Evolutionary conservation across 352 stramenopile species (phyloP), one percentile per base, ranked within the genome.

Genomic region (Saprolegnia parasitica): DNA sequence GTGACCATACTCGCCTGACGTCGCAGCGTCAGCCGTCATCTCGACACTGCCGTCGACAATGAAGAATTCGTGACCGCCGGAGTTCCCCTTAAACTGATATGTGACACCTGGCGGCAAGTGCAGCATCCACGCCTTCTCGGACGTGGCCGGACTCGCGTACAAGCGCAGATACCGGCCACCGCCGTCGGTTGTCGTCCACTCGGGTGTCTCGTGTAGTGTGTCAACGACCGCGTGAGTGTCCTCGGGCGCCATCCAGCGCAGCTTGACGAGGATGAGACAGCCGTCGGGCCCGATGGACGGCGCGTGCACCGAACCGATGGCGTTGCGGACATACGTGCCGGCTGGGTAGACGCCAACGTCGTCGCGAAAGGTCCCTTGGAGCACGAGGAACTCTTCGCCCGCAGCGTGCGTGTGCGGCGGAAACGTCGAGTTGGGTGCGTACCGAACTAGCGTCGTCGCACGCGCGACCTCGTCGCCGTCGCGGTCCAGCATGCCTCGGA

Each of bases 321-420:
- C 66, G 71, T 82, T 82, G 9, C 74, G 68, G 18, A 82, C 72
- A 45, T 80, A 80, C 4, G 65, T 77, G 24, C 72, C 72, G 0
- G 72, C 63, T 13, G 68, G 65, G 68, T 78, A 80, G 23, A 54
- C 52, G 35, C 76, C 76, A 66, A 71, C 72, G 37, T 80, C 61
- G 62, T 82, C 76, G 46, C 75, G 72, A 26, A 78, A 82, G n/a
- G 70, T 77, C 18, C 76, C 76, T 40, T 74, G 26, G 4, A 82
- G 57, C 8, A 82, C 76, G 11, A 82, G 35, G 54, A 79, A 82
- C 66, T 82, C 76, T 72, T 82, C 76, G n/a, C 76, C 76, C 50
- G 74, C 76, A 62, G 73, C 67, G 60, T 82, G 76, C 32, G 65
- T 61, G 57, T 82, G 76, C 32, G 71, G 56, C 47, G 76, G 74